Percentiles rank a stretch among this genome's conserved stretches.
Conservation (phyloP, 2,329 filamentous ascomycete species). For the Alternaria angustiovoidea region DNA sequence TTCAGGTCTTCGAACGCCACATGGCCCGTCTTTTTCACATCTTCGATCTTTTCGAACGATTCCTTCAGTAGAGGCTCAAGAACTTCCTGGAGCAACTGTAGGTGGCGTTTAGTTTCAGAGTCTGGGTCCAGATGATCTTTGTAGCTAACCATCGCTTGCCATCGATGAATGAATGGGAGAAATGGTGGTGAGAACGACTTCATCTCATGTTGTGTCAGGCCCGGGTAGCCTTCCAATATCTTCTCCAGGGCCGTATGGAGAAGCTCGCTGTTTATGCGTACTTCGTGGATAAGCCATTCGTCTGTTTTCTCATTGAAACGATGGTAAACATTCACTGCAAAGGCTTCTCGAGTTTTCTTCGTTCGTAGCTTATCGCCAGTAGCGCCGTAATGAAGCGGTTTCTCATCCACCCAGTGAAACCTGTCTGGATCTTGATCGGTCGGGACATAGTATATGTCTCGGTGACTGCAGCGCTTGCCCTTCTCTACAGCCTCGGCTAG, state of each 20-base stretch:
- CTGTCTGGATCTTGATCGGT: slow-evolving; percentile 8
- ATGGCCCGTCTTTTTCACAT: slow-evolving; percentile 46
- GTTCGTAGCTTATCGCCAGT: slow-evolving; percentile 15
- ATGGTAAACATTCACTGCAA: slow-evolving; percentile 18
- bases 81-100: slow-evolving; percentile 43
- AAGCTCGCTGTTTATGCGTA: slow-evolving; percentile 64
- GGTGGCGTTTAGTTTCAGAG: slow-evolving; percentile 28
- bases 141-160: slow-evolving; percentile 50
- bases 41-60: slow-evolving; percentile 21
- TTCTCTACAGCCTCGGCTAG: slow-evolving; percentile 20
- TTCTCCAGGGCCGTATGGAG: slow-evolving; percentile 64
- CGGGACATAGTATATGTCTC: slow-evolving; percentile 13
- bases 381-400: slow-evolving; percentile 2
- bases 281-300: slow-evolving; percentile 12
- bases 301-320: slow-evolving; percentile 10
- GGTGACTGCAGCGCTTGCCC: slow-evolving; percentile 17
- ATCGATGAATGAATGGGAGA: slow-evolving; percentile 69
- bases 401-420: slow-evolving; percentile 18
- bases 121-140: slow-evolving; percentile 9
- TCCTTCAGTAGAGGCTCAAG: slow-evolving; percentile 26
- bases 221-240: slow-evolving; percentile 65
- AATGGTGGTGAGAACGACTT: slow-evolving; percentile 68
- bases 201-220: slow-evolving; percentile 66
- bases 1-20: slow-evolving; percentile 37
- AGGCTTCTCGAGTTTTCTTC: slow-evolving; percentile 24